Conservation (phyloP, 352 stramenopile species). For the Pythium dissotocum region DNA sequence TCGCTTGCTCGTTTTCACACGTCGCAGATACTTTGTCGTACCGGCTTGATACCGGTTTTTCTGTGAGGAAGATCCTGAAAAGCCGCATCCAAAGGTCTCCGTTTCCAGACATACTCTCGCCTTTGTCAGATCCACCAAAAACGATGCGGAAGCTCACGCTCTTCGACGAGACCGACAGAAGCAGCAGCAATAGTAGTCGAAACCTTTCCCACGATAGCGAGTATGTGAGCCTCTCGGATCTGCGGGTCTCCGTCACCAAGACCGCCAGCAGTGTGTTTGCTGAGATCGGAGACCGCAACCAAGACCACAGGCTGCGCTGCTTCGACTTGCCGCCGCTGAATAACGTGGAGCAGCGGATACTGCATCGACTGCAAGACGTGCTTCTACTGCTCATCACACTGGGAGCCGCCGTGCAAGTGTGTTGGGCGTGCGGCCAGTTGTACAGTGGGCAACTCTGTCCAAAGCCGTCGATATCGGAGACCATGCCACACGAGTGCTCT, state of each 20-base stretch:
- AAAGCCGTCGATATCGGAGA: neutral
- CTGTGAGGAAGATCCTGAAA: neutral
- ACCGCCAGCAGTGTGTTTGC: neutral
- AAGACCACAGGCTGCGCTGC: neutral
- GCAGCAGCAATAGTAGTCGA: neutral
- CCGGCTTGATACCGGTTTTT: no score
- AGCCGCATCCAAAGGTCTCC: neutral
- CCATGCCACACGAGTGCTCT: neutral
- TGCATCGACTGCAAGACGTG: slow-evolving; percentile 16
- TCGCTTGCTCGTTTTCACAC: no score
- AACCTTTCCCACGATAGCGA: slow-evolving; percentile 4
- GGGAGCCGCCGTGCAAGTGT: neutral
- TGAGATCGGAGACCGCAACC: neutral
- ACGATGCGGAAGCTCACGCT: neutral
- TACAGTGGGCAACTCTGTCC: slow-evolving; percentile 7
- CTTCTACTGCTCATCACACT: neutral
- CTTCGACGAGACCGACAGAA: neutral
- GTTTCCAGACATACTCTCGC: neutral
- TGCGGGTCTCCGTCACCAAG: neutral
- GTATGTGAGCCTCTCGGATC: slow-evolving; percentile 24
- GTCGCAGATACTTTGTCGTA: no score
- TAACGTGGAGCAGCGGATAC: neutral
- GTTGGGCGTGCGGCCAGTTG: slow-evolving; percentile 10
- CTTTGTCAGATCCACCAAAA: no score
- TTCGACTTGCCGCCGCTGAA: neutral